Conservation (phyloP, 768 basidiomycete genomes). For the Termitomyces sp. region DNA sequence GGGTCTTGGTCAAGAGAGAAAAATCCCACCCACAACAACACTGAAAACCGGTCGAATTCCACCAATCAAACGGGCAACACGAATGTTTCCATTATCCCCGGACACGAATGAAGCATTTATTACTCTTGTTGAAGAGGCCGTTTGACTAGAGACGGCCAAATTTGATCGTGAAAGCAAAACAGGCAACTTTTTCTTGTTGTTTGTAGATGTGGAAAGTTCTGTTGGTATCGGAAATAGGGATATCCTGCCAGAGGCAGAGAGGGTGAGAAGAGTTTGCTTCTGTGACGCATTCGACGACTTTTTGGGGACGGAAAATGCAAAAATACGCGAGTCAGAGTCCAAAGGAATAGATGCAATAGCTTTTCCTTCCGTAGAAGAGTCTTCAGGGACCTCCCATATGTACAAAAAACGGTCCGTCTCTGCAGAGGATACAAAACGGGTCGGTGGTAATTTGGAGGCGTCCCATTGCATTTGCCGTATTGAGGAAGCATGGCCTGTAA, state of each 20-base stretch:
- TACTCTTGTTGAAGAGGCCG: constrained; percentile 28
- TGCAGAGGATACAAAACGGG: constrained; percentile 54
- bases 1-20: background rate
- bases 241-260: constrained; percentile 56
- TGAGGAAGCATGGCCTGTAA: constrained; percentile 62
- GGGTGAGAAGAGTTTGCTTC: constrained; percentile 40
- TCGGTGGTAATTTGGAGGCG: constrained; percentile 28
- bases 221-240: constrained; percentile 50
- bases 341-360: constrained; percentile 56
- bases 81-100: constrained; percentile 36
- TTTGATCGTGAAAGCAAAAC: constrained; percentile 50
- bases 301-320: constrained; percentile 29
- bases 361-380: constrained; percentile 37
- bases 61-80: constrained; percentile 47
- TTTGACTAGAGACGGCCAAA: constrained; percentile 34
- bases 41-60: constrained; percentile 58
- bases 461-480: constrained; percentile 51
- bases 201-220: constrained; percentile 32
- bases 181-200: constrained; percentile 39
- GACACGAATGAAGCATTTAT: constrained; percentile 41
- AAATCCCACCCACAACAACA: constrained; percentile 40
- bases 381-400: constrained; percentile 50
- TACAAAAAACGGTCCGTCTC: constrained; percentile 59
- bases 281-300: constrained; percentile 15
- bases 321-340: constrained; percentile 54